Evolutionary conservation across 768 basidiomycete genomes (phyloP).

Genomic region (Lactarius quietus): DNA sequence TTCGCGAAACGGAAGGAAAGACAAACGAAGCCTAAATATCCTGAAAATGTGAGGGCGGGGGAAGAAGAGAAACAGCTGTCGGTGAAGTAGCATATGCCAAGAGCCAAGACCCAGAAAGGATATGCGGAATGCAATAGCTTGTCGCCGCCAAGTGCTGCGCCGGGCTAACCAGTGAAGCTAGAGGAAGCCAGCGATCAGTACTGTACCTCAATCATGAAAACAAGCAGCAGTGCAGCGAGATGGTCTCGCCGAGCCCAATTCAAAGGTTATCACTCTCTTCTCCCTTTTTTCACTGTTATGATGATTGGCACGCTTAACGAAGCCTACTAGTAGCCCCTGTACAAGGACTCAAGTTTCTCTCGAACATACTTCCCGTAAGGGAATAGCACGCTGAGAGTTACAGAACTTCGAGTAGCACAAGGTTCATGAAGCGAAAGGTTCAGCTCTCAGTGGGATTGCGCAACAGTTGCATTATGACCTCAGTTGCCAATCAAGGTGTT

Average conservation of each 20-base stretch:
- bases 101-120: not conserved
- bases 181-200: too few species aligned
- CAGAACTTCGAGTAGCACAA: not conserved
- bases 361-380: not conserved
- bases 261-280: not conserved
- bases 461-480: too few species aligned
- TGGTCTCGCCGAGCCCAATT: not conserved
- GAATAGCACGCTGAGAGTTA: not conserved
- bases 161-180: too few species aligned
- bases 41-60: not conserved
- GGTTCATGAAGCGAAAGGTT: not conserved
- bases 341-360: not conserved
- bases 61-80: not conserved
- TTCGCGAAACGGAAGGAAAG: not conserved
- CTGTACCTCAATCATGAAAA: not conserved
- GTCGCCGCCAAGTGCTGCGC: not conserved
- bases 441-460: too few species aligned
- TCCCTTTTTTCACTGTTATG: not conserved
- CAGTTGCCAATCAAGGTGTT: too few species aligned
- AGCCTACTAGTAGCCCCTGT: too few species aligned
- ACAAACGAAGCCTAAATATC: not conserved
- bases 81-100: too few species aligned
- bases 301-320: not conserved
- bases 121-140: conserved; percentile 4
- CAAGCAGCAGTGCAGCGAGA: not conserved